These are phyloP conservation scores for Acaromyces ingoldii DNA, from an alignment of 1,284 basidiomycete genomes.

Conservation along the genomic window DNA sequence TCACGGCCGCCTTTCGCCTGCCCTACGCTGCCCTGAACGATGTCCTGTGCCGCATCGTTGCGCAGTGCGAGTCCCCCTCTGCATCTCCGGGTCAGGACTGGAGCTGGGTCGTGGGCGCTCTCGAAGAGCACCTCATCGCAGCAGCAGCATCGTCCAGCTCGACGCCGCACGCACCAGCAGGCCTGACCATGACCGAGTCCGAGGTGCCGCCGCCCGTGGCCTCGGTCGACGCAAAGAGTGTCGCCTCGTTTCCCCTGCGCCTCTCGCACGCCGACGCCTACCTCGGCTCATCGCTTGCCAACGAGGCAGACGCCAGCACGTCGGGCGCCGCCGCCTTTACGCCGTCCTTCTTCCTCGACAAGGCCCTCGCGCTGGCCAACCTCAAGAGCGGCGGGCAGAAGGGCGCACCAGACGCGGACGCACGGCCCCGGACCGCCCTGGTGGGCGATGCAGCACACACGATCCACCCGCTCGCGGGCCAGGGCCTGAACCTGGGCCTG, in stretches of 20 bases:
- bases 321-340: conserved; percentile 12
- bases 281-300: conserved; percentile 58
- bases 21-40: conserved; percentile 70
- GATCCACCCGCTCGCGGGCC: conserved; percentile 92
- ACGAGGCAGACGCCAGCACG: neutral
- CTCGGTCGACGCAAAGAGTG: conserved; percentile 67
- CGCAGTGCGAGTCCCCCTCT: conserved; percentile 56
- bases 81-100: conserved; percentile 10
- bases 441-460: conserved; percentile 96
- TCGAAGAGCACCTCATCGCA: conserved; percentile 19
- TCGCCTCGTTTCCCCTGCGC: conserved; percentile 84
- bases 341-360: conserved; percentile 19
- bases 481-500: conserved; percentile 89
- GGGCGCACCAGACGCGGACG: conserved; percentile 29
- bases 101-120: conserved; percentile 23
- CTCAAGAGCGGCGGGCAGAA: too few relatives aligned
- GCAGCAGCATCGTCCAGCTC: too few relatives aligned
- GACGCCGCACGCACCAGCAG: too few relatives aligned
- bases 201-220: conserved; percentile 66
- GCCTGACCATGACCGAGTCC: conserved; percentile 32
- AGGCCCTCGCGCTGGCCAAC: conserved; percentile 26
- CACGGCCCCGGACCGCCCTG: conserved; percentile 66
- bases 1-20: conserved; percentile 87
- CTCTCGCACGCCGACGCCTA: conserved; percentile 85
- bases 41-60: conserved; percentile 61